Conservation (phyloP, 345 rosid species). For the Eucalyptus dawsonii region DNA sequence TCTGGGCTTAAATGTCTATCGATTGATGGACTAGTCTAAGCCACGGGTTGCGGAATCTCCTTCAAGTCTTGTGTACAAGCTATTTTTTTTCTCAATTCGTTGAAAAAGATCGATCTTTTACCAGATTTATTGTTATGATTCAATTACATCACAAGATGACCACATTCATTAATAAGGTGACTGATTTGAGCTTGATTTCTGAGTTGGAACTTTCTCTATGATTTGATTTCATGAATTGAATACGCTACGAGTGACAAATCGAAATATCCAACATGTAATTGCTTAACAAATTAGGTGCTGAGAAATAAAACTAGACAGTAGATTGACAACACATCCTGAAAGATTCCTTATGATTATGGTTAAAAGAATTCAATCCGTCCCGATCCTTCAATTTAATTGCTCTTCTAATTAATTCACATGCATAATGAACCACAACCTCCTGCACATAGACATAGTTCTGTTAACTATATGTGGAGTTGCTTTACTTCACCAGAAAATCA, state of each 20-base stretch:
- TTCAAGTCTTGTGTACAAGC: too few relatives aligned
- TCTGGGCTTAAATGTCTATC: too few relatives aligned
- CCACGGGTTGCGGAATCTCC: too few relatives aligned
- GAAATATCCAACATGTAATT: neutral
- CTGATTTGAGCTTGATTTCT: neutral
- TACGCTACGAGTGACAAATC: too few relatives aligned
- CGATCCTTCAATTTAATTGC: neutral
- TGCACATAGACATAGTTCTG: neutral
- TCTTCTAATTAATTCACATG: neutral
- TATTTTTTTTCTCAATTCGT: too few relatives aligned
- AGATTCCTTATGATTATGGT: neutral
- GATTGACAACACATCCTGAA: neutral
- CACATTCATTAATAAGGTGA: too few relatives aligned
- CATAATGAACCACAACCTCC: neutral
- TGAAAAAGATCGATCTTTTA: too few relatives aligned
- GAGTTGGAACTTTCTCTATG: fast-evolving
- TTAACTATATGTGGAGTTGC: neutral
- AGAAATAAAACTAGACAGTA: too few relatives aligned
- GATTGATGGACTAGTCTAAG: too few relatives aligned
- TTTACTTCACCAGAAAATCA: neutral
- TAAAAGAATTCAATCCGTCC: neutral
- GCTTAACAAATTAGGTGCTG: neutral
- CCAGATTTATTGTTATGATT: too few relatives aligned
- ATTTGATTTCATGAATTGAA: too few relatives aligned
- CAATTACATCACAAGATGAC: too few relatives aligned